These are phyloP conservation scores for Zychaea mexicana DNA, from an alignment of 371 early-diverging fungal species.

Conservation along the genomic window DNA sequence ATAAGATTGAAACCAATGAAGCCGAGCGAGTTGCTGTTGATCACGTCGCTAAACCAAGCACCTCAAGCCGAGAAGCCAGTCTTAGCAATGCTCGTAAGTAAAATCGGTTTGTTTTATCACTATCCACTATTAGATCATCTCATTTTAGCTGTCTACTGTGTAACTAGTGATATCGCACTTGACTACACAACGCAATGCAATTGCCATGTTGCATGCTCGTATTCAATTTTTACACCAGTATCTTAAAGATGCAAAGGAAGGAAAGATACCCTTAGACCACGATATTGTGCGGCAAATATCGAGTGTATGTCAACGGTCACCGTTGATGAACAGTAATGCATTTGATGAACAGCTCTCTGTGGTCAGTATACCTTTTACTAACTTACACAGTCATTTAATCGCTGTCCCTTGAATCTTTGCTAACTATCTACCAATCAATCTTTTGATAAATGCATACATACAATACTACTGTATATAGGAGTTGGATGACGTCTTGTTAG, in stretches of 20 bases:
- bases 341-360: conserved; percentile 74
- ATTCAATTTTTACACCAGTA: conserved; percentile 72
- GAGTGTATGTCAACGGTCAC: conserved; percentile 72
- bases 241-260: conserved; percentile 68
- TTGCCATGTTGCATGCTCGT: conserved; percentile 80
- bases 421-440: too few relatives aligned
- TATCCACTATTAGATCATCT: too few relatives aligned
- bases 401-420: too few relatives aligned
- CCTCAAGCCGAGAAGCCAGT: conserved; percentile 55
- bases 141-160: not conserved
- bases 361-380: conserved; percentile 44
- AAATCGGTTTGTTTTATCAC: too few relatives aligned
- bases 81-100: conserved; percentile 61
- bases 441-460: not conserved
- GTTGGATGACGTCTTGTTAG: conserved; percentile 80
- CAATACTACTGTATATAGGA: conserved; percentile 64
- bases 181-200: conserved; percentile 77
- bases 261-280: conserved; percentile 69
- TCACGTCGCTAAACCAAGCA: conserved; percentile 70
- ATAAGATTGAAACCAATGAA: conserved; percentile 82
- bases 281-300: conserved; percentile 79
- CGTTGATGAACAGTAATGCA: conserved; percentile 67
- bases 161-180: conserved; percentile 69
- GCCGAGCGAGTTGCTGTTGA: conserved; percentile 88
- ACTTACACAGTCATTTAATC: not conserved